Base-by-base conservation (phyloP, 441 rosid genomes). In the Viola pubescens region DNA sequence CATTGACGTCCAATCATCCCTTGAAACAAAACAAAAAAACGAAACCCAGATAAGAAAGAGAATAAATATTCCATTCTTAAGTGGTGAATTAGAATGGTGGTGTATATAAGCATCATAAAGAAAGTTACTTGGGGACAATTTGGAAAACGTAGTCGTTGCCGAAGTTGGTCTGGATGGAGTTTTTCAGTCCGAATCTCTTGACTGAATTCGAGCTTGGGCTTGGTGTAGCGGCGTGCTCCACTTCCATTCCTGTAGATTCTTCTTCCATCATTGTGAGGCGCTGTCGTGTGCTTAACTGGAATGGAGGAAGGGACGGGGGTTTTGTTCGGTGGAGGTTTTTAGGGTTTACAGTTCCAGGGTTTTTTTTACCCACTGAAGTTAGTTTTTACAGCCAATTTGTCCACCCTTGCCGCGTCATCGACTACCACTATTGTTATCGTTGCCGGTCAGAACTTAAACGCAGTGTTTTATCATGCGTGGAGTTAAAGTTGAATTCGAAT, bases 91-190 rank as follows among this genome's bases (percentile, higher is more conserved):
- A 26, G 34, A 6, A 9, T 43, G 46, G 1, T 6, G 46, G 40
- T 19, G 40, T 19, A 11, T 48, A 38, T 54, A 26, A 26, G 34
- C 34, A 26, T 26, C 34, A 26, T 26, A 26, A 26, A 26, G 34
- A 1, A 26, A 26, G 34, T 44, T 80, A 91, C 96, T 81, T 84
- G 66, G 96, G 82, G 50, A 73, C 81, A 38, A 92, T 84, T 75
- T 92, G 87, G 82, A 92, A 87, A 66, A 89, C 88, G 65, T 87
- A 92, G 63, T 89, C 90, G 61, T 78, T 79, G 62, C 91, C 92
- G 75, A 87, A 89, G 60, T 83, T 92, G 65, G 98, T 92, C 58
- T 78, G 94, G n/a, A 92, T 82, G 0, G 84, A 80, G 74, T 84
- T 84, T 70, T 67, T 86, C 12, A 87, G 91, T 9, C 83, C 94